Evolutionary conservation across 192 early-diverging fungal genomes (phyloP).

Genomic region (Gigaspora rosea): DNA sequence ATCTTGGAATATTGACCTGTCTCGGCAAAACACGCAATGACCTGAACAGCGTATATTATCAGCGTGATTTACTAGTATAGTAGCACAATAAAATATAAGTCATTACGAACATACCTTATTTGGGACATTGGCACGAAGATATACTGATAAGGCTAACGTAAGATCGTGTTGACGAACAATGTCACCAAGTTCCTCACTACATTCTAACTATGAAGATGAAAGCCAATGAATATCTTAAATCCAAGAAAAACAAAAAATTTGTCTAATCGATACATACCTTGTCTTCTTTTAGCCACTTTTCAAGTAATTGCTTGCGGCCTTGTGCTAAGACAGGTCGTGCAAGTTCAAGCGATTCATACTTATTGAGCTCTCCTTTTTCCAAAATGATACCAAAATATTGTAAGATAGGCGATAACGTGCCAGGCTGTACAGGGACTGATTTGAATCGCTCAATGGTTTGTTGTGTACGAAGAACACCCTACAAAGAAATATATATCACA

Average conservation of each 20-base stretch:
- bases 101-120: constrained; percentile 63
- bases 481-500: neutral
- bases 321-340: constrained; percentile 89
- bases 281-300: constrained; percentile 99
- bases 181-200: constrained; percentile 98
- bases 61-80: neutral
- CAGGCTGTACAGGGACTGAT: constrained; percentile 69
- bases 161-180: constrained; percentile 90
- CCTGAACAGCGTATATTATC: constrained; percentile 37
- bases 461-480: constrained; percentile 92
- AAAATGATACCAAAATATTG: constrained; percentile 97
- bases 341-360: constrained; percentile 92
- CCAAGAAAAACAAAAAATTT: neutral
- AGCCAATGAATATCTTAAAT: neutral
- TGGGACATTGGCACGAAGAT: constrained; percentile 91
- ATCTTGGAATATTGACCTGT: constrained; percentile 96
- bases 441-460: constrained; percentile 96
- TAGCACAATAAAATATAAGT: neutral
- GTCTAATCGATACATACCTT: constrained; percentile 48
- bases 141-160: constrained; percentile 92
- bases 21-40: constrained; percentile 96
- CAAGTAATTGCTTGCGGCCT: constrained; percentile 88
- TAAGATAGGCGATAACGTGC: constrained; percentile 88
- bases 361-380: constrained; percentile 93
- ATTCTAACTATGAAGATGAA: constrained; percentile 64